These are phyloP conservation scores for Suillus lakei DNA, from an alignment of 768 basidiomycete genomes.

Conservation along the genomic window DNA sequence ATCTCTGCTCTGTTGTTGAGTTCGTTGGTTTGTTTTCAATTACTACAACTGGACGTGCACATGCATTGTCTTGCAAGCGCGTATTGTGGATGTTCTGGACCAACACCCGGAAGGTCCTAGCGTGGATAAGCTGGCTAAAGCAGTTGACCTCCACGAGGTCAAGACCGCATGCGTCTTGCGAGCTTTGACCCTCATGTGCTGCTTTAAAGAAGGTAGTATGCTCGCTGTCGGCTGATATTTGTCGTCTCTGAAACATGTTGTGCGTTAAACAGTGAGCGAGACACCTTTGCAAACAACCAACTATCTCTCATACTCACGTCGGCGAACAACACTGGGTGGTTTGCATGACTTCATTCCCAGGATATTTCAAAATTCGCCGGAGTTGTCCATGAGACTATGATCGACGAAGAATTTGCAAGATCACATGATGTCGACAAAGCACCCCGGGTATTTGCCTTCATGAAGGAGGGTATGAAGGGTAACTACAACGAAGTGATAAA, in stretches of 20 bases:
- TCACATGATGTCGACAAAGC: slow-evolving; percentile 26
- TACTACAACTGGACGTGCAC: slow-evolving; percentile 35
- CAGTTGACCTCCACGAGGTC: slow-evolving; percentile 26
- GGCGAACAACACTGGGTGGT: slow-evolving; percentile 13
- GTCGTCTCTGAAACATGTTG: no score
- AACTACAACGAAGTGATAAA: slow-evolving; percentile 25
- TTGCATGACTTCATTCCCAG: slow-evolving; percentile 11
- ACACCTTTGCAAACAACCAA: slow-evolving; percentile 39
- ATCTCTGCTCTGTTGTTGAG: background rate
- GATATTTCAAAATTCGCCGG: slow-evolving; percentile 19
- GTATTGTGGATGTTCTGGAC: slow-evolving; percentile 30
- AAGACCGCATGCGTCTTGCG: slow-evolving; percentile 37
- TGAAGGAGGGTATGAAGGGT: slow-evolving; percentile 17
- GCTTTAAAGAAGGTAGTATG: slow-evolving; percentile 33
- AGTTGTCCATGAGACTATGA: slow-evolving; percentile 29
- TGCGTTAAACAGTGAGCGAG: slow-evolving; percentile 24
- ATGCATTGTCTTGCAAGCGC: slow-evolving; percentile 25
- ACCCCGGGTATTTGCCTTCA: slow-evolving; percentile 23
- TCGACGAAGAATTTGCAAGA: slow-evolving; percentile 26
- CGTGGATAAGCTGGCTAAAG: slow-evolving; percentile 26
- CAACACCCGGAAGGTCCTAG: slow-evolving; percentile 32
- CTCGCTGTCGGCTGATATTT: background rate
- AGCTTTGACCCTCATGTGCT: slow-evolving; percentile 33
- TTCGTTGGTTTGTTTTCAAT: slow-evolving; percentile 16
- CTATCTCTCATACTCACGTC: slow-evolving; percentile 33